These are phyloP conservation scores for Pittosporum tobira DNA, from an alignment of 129 eudicot species.

Conservation along the genomic window DNA sequence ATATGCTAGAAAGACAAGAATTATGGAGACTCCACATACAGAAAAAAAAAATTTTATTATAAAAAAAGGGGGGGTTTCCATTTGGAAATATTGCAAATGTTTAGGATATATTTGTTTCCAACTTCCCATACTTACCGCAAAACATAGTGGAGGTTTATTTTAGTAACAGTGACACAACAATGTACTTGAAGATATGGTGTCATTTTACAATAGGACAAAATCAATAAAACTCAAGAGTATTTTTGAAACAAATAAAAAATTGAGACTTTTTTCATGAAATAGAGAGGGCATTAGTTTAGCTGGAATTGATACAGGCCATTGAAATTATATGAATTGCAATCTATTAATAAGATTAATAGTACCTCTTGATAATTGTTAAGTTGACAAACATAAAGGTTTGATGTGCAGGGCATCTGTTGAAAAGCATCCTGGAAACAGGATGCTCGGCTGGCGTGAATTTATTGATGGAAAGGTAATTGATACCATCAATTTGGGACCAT, in stretches of 20 bases:
- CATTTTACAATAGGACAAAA: too few species aligned
- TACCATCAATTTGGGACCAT: neutral
- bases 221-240: too few species aligned
- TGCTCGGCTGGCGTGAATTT: conserved; percentile 88
- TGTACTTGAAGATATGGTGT: too few species aligned
- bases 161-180: too few species aligned
- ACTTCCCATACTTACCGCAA: too few species aligned
- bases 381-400: neutral
- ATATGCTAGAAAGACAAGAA: neutral
- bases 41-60: neutral
- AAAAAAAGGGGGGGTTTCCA: too few species aligned
- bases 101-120: neutral
- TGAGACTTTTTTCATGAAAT: too few species aligned
- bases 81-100: neutral
- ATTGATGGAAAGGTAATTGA: conserved; percentile 51
- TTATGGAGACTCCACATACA: too few species aligned
- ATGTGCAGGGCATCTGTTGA: conserved; percentile 40
- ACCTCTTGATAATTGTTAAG: neutral
- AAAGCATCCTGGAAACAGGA: conserved; percentile 57
- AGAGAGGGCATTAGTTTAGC: neutral
- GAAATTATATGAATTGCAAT: neutral
- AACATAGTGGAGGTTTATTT: too few species aligned
- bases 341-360: neutral
- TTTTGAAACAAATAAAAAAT: too few species aligned
- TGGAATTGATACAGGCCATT: neutral